Evolutionary conservation across 345 rosid species (phyloP), one percentile per base, ranked within the genome.

Genomic region (Aquilaria sinensis): DNA sequence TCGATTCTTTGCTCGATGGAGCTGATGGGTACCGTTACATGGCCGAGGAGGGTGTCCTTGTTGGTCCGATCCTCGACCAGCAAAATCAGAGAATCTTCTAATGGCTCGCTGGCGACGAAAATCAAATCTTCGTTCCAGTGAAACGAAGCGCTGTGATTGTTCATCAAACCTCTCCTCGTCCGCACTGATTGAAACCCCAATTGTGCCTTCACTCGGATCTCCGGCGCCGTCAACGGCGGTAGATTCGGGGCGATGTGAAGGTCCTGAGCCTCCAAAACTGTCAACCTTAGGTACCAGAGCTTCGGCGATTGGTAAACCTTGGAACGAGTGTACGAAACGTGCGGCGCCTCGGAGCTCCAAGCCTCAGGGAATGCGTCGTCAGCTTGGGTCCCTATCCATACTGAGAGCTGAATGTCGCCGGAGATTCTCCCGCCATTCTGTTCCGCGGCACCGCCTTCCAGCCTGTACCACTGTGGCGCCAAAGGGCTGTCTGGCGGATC

Each of bases 301-400:
- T 86, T 94, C 0, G 97, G 99, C 1, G 99, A 94, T 57, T 94
- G 96, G 56, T 94, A 94, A 1, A 94, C 99, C 73, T 94, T 94
- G 0, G 99, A 88, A 14, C 99, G 86, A 23, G 95, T 86, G 64
- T 94, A 90, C 12, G 92, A 84, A 52, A 90, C 92, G 63, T 77
- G 71, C 5, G 99, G 97, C 14, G 85, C 97, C 53, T 88, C 97
- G 5, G 97, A 86, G 73, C 85, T 78, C 91, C 91, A 82, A 0
- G 97, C 95, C 73, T 94, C 99, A 2, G 97, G 89, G 58, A 94
- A 94, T 3, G 97, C 99, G 23, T 86, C 96, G 31, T 94, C 99
- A 0, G 89, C 93, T 70, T 90, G 97, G 33, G 97, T 90, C 0
- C 99, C 96, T 13, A 90, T 88, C 99, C 99, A 90, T 0, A 88